Evolutionary conservation across 2,329 filamentous ascomycete genomes (phyloP), one percentile per base, ranked within the genome.

Genomic region (Fusarium zealandicum): DNA sequence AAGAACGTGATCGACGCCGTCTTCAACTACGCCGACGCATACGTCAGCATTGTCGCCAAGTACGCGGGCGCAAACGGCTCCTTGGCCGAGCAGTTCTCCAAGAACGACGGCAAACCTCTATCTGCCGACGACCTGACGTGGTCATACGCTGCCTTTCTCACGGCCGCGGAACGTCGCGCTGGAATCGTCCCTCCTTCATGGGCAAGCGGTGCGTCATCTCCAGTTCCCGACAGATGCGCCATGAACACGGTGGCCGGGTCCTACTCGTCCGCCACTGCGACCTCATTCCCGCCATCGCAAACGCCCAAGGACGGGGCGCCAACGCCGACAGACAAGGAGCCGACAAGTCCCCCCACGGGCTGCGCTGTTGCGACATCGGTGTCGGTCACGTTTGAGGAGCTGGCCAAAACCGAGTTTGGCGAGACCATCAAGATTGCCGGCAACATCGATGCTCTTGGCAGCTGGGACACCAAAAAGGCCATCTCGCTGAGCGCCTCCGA

Each of bases 91-190:
- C 88, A 91, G 70, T 91, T 83, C 65, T 78, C 82, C 60, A 81
- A 80, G 62, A 71, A 73, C 49, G 74, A 69, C 36, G 86, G 82
- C 25, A 59, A 66, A 0, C 85, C 84, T 2, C 73, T 87, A 4
- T 89, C 86, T 1, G 89, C 88, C 1, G 73, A 76, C 14, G 85
- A 91, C 59, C 75, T 91, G 22, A 90, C 88, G 3, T 91, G 88
- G 88, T 90, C 87, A 0, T 90, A 90, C 61, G 86, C 87, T 1
- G 80, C 87, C 0, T 87, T 91, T 71, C 74, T 91, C 39, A 88
- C 87, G 1, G 82, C 82, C n/a, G 74, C 77, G 18, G 79, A 79
- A 35, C 81, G 86, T 31, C 81, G 86, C 39, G 78, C 79, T 39
- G 80, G 79, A 16, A 65, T 81, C 13, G 71, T 86, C 8, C 85